Conservation (phyloP, 2,329 filamentous ascomycete species). For the Metarhizium guizhouense region DNA sequence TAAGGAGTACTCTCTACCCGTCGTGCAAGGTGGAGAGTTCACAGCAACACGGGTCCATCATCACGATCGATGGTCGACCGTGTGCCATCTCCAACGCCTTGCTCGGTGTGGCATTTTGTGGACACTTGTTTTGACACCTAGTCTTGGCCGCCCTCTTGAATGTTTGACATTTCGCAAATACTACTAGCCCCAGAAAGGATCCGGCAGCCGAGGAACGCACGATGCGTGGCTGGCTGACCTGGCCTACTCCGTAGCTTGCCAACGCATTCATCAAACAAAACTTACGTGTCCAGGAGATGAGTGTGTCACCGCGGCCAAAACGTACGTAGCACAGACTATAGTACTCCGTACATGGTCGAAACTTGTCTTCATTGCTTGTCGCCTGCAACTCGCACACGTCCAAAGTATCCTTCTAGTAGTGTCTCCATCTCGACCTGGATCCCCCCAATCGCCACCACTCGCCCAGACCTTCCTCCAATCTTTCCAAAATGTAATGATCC, state of each 20-base stretch:
- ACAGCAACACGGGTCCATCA: no score
- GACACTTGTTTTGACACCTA: no score
- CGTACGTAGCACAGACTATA: background rate
- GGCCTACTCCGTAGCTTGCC: background rate
- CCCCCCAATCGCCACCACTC: background rate
- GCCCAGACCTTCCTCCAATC: background rate
- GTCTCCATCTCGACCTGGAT: background rate
- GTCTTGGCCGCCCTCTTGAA: background rate
- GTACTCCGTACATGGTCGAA: background rate
- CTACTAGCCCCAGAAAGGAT: background rate
- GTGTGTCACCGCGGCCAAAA: background rate
- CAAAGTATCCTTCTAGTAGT: background rate
- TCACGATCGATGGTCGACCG: no score
- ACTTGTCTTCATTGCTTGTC: slow-evolving; percentile 1
- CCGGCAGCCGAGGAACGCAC: background rate
- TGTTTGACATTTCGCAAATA: no score
- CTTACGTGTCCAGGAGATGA: background rate
- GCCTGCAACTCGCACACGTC: slow-evolving; percentile 1
- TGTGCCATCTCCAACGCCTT: no score
- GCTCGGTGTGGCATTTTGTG: no score
- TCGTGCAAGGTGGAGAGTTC: no score
- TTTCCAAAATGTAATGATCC: background rate
- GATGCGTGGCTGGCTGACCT: background rate
- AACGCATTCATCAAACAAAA: no score
- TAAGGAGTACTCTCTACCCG: no score